phyloP scores from a whole-genome alignment of 73 alveolate species.

The Paramecium sonneborni region DNA sequence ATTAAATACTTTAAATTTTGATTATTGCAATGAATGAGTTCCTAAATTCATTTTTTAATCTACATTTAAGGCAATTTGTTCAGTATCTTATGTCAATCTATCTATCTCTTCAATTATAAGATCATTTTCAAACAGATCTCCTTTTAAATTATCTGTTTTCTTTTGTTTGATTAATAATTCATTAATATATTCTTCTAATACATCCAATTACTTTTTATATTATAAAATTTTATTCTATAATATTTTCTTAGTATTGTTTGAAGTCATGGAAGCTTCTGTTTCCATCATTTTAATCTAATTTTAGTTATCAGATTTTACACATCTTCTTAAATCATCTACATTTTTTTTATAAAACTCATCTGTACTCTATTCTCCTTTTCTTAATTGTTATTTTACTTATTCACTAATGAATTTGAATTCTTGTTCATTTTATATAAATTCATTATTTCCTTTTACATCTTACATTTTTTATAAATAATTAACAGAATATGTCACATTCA shows the following conservation, averaged over 20 bases:
- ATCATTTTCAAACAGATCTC: not conserved
- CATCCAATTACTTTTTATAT: not conserved
- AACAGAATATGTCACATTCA: constrained; percentile 12
- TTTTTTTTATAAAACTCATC: not conserved
- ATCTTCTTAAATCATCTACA: not conserved
- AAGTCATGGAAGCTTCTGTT: not conserved
- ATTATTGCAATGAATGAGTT: not conserved
- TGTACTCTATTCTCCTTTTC: not conserved
- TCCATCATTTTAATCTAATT: not conserved
- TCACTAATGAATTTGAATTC: not conserved
- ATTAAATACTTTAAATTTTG: constrained; percentile 26
- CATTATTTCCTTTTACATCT: not conserved
- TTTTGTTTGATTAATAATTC: not conserved
- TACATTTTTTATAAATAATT: not conserved
- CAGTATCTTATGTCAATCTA: constrained; percentile 10
- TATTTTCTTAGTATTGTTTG: not conserved
- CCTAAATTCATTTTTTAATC: not conserved
- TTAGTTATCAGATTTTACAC: not conserved
- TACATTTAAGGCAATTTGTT: not conserved
- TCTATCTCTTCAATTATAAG: not conserved
- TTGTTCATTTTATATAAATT: not conserved
- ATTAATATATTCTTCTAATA: not conserved
- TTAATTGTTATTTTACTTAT: not conserved
- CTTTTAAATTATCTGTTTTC: not conserved
- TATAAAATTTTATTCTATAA: not conserved